Conservation (phyloP, 306 rosid species). For the Vigna angularis region DNA sequence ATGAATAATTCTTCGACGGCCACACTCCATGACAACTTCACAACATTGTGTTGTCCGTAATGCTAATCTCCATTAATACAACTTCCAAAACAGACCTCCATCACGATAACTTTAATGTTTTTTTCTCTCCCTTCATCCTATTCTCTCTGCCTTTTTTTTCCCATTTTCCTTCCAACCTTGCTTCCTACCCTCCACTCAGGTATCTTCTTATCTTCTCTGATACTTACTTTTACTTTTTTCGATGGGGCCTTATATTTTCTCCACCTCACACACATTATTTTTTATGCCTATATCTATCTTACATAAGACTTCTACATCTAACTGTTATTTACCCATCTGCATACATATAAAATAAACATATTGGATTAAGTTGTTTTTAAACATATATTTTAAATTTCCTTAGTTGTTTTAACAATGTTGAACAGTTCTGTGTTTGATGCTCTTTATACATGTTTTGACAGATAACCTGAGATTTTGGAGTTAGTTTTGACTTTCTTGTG, state of each 20-base stretch:
- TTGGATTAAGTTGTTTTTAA: neutral
- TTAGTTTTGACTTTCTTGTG: constrained; percentile 28
- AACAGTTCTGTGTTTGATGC: neutral
- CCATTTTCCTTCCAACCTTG: constrained; percentile 13
- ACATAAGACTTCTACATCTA: too few species aligned
- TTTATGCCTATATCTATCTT: too few species aligned
- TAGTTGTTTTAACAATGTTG: neutral
- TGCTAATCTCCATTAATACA: constrained; percentile 10
- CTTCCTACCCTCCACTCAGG: constrained; percentile 26
- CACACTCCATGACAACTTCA: constrained; percentile 45
- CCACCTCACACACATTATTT: neutral
- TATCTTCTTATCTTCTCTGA: constrained; percentile 33
- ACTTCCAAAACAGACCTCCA: constrained; percentile 18
- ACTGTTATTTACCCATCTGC: too few species aligned
- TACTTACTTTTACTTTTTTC: neutral
- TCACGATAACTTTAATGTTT: constrained; percentile 4
- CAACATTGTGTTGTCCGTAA: constrained; percentile 47
- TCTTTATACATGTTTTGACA: constrained; percentile 1
- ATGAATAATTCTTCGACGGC: constrained; percentile 34
- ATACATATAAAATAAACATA: neutral
- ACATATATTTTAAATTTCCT: neutral
- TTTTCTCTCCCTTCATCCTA: constrained; percentile 23
- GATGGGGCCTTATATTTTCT: constrained; percentile 14
- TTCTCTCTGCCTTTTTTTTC: constrained; percentile 27
- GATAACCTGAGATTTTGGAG: neutral